Evolutionary conservation across 116 monocot species (phyloP), one percentile per base, ranked within the genome.

Genomic region (Cymodocea nodosa): DNA sequence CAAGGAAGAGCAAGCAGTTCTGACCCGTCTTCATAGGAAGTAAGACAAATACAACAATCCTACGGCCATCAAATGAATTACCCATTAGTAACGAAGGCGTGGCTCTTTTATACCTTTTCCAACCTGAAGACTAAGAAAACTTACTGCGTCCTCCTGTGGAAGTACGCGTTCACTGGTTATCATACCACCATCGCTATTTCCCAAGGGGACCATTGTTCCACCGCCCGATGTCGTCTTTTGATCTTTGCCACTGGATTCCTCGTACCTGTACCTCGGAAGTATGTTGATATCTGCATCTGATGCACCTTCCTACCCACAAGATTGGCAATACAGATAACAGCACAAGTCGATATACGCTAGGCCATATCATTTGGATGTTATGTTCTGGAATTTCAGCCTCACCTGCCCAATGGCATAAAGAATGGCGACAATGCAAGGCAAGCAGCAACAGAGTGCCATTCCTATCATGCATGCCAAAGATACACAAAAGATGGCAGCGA

Each of bases 201-300:
- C 44, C 44, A 44, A 44, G 44, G 44, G 44, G 5, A 44, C 11
- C 44, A 44, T 84, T 18, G 67, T 11, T 59, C 86, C 90, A 51
- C 65, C 68, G 52, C 66, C 79, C 23, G 34, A n/a, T 36, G 50
- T 35, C 50, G 53, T 63, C 65, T 79, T 86, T 59, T 66, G 56
- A 48, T 52, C 81, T 71, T 55, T 39, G 6, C 51, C 64, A 60
- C 56, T 55, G 23, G 86, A 30, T 59, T 79, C 67, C 23, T 52
- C 51, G 67, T 74, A 90, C 75, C 67, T 86, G 50, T 86, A 90
- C 73, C 77, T 90, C 34, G 86, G 86, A 66, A 90, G 86, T n/a
- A 86, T 75, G 60, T 77, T 73, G 36, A 88, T 76, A 68, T 88
- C 84, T 39, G 79, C 77, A 76, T 84, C 88, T 51, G 86, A 80